Evolutionary conservation across 495 filamentous ascomycete genomes (phyloP), one percentile per base, ranked within the genome.

Genomic region (Letharia lupina): DNA sequence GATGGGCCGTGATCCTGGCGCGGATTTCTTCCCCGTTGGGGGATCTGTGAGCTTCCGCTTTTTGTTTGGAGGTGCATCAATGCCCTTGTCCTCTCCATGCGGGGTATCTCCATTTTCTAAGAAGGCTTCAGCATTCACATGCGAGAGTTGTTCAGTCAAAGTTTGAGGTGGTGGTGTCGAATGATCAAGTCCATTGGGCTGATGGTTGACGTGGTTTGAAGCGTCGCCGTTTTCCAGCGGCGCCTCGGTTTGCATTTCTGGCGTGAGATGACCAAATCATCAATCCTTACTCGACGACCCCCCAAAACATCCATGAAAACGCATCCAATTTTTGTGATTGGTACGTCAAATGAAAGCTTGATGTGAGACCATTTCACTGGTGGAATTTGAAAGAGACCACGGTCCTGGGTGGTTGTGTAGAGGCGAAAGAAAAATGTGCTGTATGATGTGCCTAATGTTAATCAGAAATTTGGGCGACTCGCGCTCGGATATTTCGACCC

Each of bases 281-380:
- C 77, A 77, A 77, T 77, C 76, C 78, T 71, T 76, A 70, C 67
- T 58, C 69, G 72, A 80, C 33, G 63, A 82, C 87, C 86, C 82
- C 83, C 82, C 78, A 82, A 79, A 80, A 85, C 83, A 84, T 84
- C 83, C 79, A 82, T 80, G 83, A 85, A 82, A 82, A 76, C 79
- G 74, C 79, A 81, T 83, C 88, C 75, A 81, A 84, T 77, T 72
- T 72, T 63, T 72, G 71, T 76, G 75, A 88, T 85, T 83, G 77
- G 74, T 78, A 80, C 78, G 84, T 92, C 88, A 84, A 81, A 75
- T 72, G 78, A 85, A 81, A 80, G 83, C 75, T 79, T 75, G 69
- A 70, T 73, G 70, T 76, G 77, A 77, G 77, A 75, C 67, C 70
- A 84, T 73, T 77, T 72, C 76, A 69, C 73, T 83, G 75, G 69